Evolutionary conservation across 495 filamentous ascomycete species (phyloP).

Genomic region (Letharia columbiana): DNA sequence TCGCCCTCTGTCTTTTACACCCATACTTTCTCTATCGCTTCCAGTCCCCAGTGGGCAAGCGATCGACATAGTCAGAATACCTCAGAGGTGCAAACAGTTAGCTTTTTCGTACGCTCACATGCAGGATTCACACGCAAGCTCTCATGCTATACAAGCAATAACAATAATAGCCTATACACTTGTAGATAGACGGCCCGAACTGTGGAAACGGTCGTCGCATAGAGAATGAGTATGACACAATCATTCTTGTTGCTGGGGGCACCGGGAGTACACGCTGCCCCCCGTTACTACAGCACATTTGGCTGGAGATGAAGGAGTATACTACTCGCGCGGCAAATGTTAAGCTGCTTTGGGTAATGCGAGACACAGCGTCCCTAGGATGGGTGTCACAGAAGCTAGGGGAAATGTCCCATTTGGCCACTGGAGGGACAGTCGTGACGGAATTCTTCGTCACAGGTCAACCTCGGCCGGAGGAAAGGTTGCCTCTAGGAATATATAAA

Average conservation of each 20-base stretch:
- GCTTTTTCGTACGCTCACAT: slow-evolving; percentile 21
- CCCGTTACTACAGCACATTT: slow-evolving; percentile 19
- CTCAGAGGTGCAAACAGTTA: slow-evolving; percentile 4
- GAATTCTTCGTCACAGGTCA: too few relatives aligned
- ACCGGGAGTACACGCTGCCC: slow-evolving; percentile 25
- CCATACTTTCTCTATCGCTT: slow-evolving; percentile 29
- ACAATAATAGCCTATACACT: background rate
- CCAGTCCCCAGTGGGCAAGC: background rate
- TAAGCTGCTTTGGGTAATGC: slow-evolving; percentile 14
- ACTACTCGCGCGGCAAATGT: background rate
- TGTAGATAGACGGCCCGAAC: slow-evolving; percentile 27
- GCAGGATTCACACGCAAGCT: slow-evolving; percentile 24
- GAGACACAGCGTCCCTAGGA: background rate
- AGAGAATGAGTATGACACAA: slow-evolving; percentile 16
- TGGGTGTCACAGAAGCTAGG: slow-evolving; percentile 9
- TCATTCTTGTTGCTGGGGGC: slow-evolving; percentile 28
- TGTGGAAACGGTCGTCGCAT: slow-evolving; percentile 13
- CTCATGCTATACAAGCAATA: background rate
- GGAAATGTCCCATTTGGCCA: background rate
- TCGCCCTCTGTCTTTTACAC: slow-evolving; percentile 20
- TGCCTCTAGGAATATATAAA: too few relatives aligned
- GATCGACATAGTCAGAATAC: too few relatives aligned
- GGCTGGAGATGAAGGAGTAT: background rate
- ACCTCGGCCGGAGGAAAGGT: too few relatives aligned
- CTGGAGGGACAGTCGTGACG: too few relatives aligned